Conservation (phyloP, 805 yeast genomes). For the Nakazawaea ambrosiae region DNA sequence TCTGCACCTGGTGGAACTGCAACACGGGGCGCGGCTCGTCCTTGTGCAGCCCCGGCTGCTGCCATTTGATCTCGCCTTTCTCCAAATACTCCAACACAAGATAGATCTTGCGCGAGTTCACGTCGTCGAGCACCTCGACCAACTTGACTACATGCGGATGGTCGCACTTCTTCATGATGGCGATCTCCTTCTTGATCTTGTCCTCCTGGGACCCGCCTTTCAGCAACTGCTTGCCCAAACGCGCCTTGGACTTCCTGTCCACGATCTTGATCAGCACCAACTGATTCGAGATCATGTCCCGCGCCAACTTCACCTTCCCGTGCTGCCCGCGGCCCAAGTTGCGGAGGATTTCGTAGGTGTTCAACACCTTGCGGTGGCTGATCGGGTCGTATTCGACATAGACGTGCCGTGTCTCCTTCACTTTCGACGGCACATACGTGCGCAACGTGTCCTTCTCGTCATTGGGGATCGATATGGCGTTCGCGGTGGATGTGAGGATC, state of each 20-base stretch:
- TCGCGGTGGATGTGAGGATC: not conserved
- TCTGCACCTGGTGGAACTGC: constrained; percentile 58
- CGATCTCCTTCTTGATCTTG: constrained; percentile 78
- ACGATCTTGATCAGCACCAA: constrained; percentile 92
- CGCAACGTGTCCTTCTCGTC: constrained; percentile 6
- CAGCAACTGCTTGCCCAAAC: constrained; percentile 33
- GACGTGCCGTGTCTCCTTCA: constrained; percentile 79
- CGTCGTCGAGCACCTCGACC: constrained; percentile 83
- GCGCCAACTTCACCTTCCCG: constrained; percentile 94
- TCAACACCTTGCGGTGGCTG: constrained; percentile 70
- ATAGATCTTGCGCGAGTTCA: constrained; percentile 75
- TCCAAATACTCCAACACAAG: constrained; percentile 85
- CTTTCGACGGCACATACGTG: constrained; percentile 25
- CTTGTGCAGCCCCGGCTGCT: constrained; percentile 20
- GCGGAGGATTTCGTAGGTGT: constrained; percentile 79
- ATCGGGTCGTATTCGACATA: constrained; percentile 85
- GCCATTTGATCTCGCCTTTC: constrained; percentile 90
- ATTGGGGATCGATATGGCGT: not conserved
- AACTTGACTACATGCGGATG: constrained; percentile 91
- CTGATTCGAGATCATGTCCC: constrained; percentile 54
- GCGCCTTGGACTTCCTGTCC: constrained; percentile 60
- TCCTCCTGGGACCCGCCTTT: constrained; percentile 45
- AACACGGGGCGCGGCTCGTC: constrained; percentile 49
- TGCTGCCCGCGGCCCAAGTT: constrained; percentile 97
- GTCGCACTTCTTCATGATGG: constrained; percentile 85